Evolutionary conservation across 345 rosid genomes (phyloP), one percentile per base, ranked within the genome.

Genomic region (Eucalyptus paniculata): DNA sequence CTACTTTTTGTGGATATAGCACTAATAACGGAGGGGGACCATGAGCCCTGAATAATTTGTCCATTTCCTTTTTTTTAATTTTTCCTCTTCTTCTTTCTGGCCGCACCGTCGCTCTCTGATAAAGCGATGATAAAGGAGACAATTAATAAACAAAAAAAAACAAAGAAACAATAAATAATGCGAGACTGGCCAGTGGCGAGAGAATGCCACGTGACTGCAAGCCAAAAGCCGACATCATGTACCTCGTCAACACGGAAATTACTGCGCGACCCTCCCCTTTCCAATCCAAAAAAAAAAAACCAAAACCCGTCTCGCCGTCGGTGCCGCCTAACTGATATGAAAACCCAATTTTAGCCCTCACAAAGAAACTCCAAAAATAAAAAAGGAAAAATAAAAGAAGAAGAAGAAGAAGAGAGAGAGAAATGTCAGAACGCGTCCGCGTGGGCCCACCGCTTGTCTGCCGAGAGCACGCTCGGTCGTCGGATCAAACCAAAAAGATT

Each of bases 211-310:
- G 88, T 45, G 88, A 45, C 83, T n/a, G 50, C 82, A 34, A 53
- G 83, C 88, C 40, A 65, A 62, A 87, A 60, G 88, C 92, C 88
- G 88, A 91, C 90, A 91, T 87, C 90, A 91, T 87, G 89, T 86
- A 47, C 89, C 91, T 88, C 92, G 88, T 88, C 91, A 86, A 51
- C 90, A 89, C 85, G 86, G 88, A 91, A 91, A 88, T 86, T 72
- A 72, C 83, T 72, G 83, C 45, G 45, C 23, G 28, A 72, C 45
- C 83, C 82, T 21, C 82, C 26, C 24, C 45, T 8, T 72, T 34
- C 83, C 82, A 37, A 37, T 6, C 83, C 14, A 11, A 34, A 37
- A 21, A 11, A 30, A n/a, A 34, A 37, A 37, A 37, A 37, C 16
- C 13, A 77, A 77, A 21, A 77, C 47, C 83, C 83, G 83, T 10